phyloP scores from a whole-genome alignment of 2,329 filamentous ascomycete genomes.

The Huntiella decipiens region DNA sequence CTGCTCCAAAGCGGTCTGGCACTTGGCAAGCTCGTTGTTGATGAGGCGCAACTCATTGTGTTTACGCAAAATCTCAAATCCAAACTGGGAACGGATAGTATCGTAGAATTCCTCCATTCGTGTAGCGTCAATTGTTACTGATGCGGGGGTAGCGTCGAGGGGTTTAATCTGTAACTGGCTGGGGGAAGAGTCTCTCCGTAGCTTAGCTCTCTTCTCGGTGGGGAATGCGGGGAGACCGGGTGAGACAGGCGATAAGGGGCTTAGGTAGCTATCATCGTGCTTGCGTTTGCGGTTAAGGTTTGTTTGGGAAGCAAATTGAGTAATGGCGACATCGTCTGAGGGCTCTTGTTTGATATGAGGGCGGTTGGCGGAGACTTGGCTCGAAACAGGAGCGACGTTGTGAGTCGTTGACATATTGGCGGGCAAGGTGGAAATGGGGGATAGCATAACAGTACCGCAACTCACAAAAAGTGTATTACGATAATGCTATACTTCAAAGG shows the following conservation, averaged over 20 bases:
- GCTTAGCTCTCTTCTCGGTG: slow-evolving; percentile 6
- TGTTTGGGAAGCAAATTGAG: neutral
- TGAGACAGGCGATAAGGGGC: slow-evolving; percentile 8
- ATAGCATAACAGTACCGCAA: too few species aligned
- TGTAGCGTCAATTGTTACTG: neutral
- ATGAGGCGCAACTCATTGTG: slow-evolving; percentile 87
- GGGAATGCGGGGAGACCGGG: slow-evolving; percentile 6
- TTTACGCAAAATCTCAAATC: slow-evolving; percentile 80
- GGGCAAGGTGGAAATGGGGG: too few species aligned
- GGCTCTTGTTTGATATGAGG: slow-evolving; percentile 9
- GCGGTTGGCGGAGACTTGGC: too few species aligned
- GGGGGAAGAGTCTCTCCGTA: slow-evolving; percentile 2
- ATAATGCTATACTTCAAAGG: neutral
- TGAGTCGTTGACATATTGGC: too few species aligned
- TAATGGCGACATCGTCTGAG: slow-evolving; percentile 3
- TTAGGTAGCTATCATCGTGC: slow-evolving; percentile 7
- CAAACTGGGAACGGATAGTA: slow-evolving; percentile 63
- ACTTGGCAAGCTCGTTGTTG: slow-evolving; percentile 91
- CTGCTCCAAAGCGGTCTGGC: slow-evolving; percentile 82
- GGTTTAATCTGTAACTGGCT: neutral
- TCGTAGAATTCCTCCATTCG: slow-evolving; percentile 7
- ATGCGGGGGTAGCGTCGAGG: too few species aligned
- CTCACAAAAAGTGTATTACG: neutral
- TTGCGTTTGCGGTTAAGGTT: slow-evolving; percentile 7
- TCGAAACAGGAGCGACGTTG: too few species aligned